phyloP scores from a whole-genome alignment of 257 asterid species.

The Solanum rostratum region DNA sequence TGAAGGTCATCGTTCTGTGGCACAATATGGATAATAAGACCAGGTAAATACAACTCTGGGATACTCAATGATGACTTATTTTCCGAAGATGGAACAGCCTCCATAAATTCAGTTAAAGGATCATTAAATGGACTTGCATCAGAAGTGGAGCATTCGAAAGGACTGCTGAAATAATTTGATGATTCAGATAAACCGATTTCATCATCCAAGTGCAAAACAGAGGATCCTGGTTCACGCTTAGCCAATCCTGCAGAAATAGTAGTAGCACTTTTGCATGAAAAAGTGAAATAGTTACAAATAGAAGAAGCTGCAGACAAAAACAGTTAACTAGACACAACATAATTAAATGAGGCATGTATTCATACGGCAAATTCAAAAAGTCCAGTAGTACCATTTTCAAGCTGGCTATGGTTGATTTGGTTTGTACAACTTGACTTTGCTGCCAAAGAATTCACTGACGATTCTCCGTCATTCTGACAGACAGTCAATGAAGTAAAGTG shows the following conservation, averaged over 20 bases:
- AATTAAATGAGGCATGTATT: neutral
- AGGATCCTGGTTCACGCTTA: neutral
- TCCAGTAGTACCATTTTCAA: neutral
- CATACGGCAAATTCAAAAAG: neutral
- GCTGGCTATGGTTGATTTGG: neutral
- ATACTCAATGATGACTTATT: neutral
- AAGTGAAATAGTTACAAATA: neutral
- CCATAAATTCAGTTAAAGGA: neutral
- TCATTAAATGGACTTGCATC: neutral
- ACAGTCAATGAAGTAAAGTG: neutral
- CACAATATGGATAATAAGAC: conserved; percentile 16
- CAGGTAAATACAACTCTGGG: conserved; percentile 20
- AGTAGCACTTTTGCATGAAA: neutral
- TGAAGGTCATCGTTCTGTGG: neutral
- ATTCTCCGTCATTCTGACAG: neutral
- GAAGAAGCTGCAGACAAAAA: neutral
- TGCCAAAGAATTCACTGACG: neutral
- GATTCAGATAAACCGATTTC: neutral
- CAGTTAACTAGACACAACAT: neutral
- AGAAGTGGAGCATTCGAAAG: neutral
- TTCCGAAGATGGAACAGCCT: conserved; percentile 7
- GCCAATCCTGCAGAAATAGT: neutral
- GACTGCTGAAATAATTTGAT: neutral
- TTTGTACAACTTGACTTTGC: neutral
- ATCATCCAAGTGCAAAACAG: conserved; percentile 1